phyloP scores from a whole-genome alignment of 2,329 filamentous ascomycete genomes.

The Amphichorda felina region DNA sequence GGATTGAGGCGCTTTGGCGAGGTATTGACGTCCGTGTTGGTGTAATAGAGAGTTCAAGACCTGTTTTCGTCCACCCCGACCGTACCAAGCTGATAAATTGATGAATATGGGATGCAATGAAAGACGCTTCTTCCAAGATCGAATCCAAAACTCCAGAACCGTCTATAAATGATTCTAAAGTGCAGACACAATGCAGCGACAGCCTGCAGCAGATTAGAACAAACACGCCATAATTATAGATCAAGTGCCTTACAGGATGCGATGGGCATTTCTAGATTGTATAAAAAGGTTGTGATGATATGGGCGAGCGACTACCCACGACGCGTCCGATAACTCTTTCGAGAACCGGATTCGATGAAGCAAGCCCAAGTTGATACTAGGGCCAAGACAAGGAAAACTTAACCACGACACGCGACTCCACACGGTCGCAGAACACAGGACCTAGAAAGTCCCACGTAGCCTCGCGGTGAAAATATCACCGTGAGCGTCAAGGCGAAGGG shows the following conservation, averaged over 20 bases:
- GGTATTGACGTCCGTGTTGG: too few species aligned
- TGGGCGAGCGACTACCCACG: constrained; percentile 2
- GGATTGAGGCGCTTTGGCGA: too few species aligned
- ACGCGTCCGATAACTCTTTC: neutral
- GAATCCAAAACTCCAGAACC: neutral
- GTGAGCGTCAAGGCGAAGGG: constrained; percentile 4
- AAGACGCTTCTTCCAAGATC: neutral
- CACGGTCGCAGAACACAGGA: neutral
- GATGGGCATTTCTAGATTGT: neutral
- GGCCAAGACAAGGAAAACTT: neutral
- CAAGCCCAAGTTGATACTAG: neutral
- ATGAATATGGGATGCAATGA: neutral
- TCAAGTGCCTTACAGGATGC: neutral
- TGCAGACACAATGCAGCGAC: neutral
- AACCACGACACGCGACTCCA: neutral
- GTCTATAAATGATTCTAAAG: neutral
- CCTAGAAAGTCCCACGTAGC: neutral
- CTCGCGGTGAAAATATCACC: neutral
- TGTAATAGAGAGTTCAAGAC: too few species aligned
- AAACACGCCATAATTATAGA: neutral
- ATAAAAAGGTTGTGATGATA: constrained; percentile 1
- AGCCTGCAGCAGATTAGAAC: neutral
- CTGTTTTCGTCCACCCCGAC: too few species aligned
- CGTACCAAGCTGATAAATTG: too few species aligned
- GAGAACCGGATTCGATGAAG: too few species aligned